Percentiles rank a stretch among this genome's conserved stretches.
phyloP scores from a whole-genome alignment of 2,329 filamentous ascomycete species.

The Botrytis galanthina region DNA sequence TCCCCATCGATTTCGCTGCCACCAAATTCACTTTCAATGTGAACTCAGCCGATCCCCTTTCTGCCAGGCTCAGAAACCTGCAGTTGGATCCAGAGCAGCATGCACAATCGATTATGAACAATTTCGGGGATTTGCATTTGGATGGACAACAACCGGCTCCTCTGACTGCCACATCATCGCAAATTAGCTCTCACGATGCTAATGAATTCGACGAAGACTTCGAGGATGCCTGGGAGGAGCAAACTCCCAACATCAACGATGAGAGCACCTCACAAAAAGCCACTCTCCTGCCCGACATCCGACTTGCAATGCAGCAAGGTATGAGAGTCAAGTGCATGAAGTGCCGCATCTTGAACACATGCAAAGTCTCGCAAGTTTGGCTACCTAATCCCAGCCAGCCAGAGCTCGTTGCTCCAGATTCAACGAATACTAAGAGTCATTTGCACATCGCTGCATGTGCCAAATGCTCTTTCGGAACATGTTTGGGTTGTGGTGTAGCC shows the following conservation, averaged over 20 bases:
- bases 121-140: background rate
- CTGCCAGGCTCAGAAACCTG: background rate
- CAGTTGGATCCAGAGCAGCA: background rate
- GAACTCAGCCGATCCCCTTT: background rate
- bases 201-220: background rate
- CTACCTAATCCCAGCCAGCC: background rate
- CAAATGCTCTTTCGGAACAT: background rate
- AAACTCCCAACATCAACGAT: background rate
- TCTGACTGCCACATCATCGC: accelerated
- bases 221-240: background rate
- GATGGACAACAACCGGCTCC: background rate
- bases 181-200: background rate
- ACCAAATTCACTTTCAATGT: background rate
- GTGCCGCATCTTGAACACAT: background rate
- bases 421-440: background rate
- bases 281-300: accelerated
- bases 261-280: background rate
- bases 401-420: background rate
- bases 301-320: background rate
- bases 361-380: background rate
- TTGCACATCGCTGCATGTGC: background rate
- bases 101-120: too few relatives aligned
- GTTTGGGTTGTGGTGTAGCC: background rate
- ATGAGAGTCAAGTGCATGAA: background rate
- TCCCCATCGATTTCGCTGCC: accelerated